Conservation (phyloP, 805 yeast genomes). For the Clavispora asparagi region DNA sequence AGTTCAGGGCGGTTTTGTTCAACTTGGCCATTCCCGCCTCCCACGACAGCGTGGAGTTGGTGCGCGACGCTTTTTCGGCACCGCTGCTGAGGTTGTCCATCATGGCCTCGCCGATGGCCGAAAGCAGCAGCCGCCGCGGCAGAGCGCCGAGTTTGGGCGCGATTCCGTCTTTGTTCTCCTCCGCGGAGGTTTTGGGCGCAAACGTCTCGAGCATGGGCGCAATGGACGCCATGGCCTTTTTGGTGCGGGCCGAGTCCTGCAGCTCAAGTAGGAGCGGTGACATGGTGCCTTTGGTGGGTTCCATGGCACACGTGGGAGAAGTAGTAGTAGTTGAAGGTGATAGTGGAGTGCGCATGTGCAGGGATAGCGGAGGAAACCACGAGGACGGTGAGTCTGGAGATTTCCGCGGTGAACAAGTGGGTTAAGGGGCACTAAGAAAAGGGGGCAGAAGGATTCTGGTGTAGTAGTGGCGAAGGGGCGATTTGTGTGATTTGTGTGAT, state of each 20-base stretch:
- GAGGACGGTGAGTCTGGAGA: no score
- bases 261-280: constrained; percentile 12
- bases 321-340: background rate
- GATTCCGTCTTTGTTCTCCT: constrained; percentile 23
- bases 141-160: constrained; percentile 9
- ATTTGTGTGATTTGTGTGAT: no score
- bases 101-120: constrained; percentile 13
- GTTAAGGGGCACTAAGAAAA: no score
- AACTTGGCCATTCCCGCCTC: constrained; percentile 20
- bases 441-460: no score
- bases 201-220: constrained; percentile 76
- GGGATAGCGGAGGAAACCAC: no score
- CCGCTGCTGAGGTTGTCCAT: constrained; percentile 12
- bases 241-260: constrained; percentile 19
- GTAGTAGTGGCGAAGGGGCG: no score
- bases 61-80: constrained; percentile 15
- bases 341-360: background rate
- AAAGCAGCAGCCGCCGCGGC: constrained; percentile 14
- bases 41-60: constrained; percentile 18
- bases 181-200: constrained; percentile 62
- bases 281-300: constrained; percentile 4
- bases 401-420: no score
- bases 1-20: constrained; percentile 32
- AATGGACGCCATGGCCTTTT: constrained; percentile 68
- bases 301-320: background rate